A percentile compares a stretch with the other conserved stretches of the same genome.
Evolutionary conservation across 331 rosid species (phyloP).

Genomic region (Cydonia oblonga): DNA sequence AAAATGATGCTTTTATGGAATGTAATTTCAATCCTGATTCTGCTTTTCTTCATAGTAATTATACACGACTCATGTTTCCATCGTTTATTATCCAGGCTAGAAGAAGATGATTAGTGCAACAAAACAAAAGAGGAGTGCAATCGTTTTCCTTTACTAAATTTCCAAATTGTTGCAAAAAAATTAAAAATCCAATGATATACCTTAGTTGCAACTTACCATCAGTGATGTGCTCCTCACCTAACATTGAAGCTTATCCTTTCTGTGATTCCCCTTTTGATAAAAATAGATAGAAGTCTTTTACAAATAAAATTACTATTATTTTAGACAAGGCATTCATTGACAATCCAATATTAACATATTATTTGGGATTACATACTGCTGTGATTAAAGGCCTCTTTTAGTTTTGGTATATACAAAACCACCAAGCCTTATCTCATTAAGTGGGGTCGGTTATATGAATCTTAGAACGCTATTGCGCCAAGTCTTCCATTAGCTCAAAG

Average conservation of each 20-base stretch:
- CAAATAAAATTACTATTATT: neutral
- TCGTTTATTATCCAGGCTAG: neutral
- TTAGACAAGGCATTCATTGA: no score
- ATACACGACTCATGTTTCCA: neutral
- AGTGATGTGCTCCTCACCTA: conserved; percentile 19
- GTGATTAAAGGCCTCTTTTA: no score
- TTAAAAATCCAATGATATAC: neutral
- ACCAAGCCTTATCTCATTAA: no score
- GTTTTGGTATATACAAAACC: no score
- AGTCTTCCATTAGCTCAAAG: no score
- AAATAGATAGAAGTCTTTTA: neutral
- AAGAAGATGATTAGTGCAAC: neutral
- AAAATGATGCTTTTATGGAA: no score
- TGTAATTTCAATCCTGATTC: no score
- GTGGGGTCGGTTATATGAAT: no score
- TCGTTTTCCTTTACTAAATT: neutral
- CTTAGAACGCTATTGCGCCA: no score
- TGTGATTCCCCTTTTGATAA: neutral
- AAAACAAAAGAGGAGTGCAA: neutral
- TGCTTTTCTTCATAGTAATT: neutral
- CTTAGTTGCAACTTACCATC: neutral
- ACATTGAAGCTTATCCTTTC: neutral
- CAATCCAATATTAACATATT: no score
- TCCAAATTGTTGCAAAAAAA: neutral
- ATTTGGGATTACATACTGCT: no score